A percentile compares a stretch with the other conserved stretches of the same genome.
These are phyloP conservation scores for Cenococcum geophilum DNA, from an alignment of 495 filamentous ascomycete species.

Conservation along the genomic window DNA sequence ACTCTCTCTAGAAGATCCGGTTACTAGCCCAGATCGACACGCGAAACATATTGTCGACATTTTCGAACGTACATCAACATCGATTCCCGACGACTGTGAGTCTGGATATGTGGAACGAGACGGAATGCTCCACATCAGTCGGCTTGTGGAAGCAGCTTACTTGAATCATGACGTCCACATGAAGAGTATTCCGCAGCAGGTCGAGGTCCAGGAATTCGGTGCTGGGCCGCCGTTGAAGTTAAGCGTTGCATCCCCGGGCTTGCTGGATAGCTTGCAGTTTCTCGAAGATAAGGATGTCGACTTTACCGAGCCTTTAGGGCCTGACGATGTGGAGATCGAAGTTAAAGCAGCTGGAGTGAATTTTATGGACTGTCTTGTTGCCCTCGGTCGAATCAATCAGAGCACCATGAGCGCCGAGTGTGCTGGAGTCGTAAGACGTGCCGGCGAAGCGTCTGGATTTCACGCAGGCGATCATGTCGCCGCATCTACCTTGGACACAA, in stretches of 20 bases:
- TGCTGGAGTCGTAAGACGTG: conserved; percentile 17
- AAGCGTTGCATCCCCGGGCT: neutral
- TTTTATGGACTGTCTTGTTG: conserved; percentile 4
- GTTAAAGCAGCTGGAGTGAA: conserved; percentile 20
- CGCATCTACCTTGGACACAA: conserved; percentile 16
- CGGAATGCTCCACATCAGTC: too few species aligned
- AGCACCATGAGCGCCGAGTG: conserved; percentile 3
- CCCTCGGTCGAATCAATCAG: conserved; percentile 1
- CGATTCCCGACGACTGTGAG: too few species aligned
- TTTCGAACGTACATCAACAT: too few species aligned
- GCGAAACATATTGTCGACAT: too few species aligned
- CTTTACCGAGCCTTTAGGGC: neutral
- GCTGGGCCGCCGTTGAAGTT: neutral
- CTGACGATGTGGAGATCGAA: conserved; percentile 17
- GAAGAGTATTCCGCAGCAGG: too few species aligned
- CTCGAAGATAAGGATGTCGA: conserved; percentile 4
- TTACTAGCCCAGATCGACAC: too few species aligned
- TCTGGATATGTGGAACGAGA: too few species aligned
- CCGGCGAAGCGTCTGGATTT: conserved; percentile 34
- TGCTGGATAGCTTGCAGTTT: neutral
- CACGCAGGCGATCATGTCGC: conserved; percentile 27
- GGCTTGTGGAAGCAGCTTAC: too few species aligned
- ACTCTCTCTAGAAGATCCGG: too few species aligned
- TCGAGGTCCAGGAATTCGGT: too few species aligned
- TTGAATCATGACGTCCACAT: too few species aligned